Evolutionary conservation across 352 stramenopile species (phyloP).

Genomic region (Globisporangium orthogonon): DNA sequence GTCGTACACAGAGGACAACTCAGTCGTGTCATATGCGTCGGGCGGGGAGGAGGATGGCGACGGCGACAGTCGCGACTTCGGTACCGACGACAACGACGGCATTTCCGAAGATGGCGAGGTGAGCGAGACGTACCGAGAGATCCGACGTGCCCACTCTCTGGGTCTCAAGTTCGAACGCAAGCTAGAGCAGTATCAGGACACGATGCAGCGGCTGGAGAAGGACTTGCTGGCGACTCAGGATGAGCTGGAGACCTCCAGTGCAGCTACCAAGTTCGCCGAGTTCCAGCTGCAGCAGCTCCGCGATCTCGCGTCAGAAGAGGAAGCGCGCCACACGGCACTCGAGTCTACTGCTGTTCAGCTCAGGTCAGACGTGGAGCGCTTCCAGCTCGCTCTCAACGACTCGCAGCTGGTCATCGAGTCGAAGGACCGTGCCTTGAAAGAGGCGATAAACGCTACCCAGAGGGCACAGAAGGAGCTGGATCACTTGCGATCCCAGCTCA

Average conservation of each 20-base stretch:
- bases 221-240: constrained; percentile 53
- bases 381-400: constrained; percentile 5
- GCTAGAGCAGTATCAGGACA: constrained; percentile 68
- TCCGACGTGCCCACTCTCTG: constrained; percentile 51
- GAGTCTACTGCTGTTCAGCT: constrained; percentile 17
- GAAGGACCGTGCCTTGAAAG: constrained; percentile 10
- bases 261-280: constrained; percentile 74
- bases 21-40: constrained; percentile 46
- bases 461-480: constrained; percentile 2
- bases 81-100: constrained; percentile 34
- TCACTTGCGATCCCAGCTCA: constrained; percentile 1
- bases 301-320: constrained; percentile 43
- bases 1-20: constrained; percentile 61
- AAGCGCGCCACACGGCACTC: constrained; percentile 24
- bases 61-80: constrained; percentile 18
- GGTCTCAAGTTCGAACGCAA: constrained; percentile 54
- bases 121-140: constrained; percentile 40
- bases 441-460: not conserved
- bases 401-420: constrained; percentile 3
- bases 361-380: constrained; percentile 11
- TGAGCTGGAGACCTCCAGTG: constrained; percentile 73
- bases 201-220: constrained; percentile 65
- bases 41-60: constrained; percentile 22
- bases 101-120: constrained; percentile 30
- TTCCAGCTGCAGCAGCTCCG: constrained; percentile 74